A percentile compares a stretch with the other conserved stretches of the same genome.
phyloP scores from a whole-genome alignment of 106 monocot species.

The Dactylorhiza incarnata region DNA sequence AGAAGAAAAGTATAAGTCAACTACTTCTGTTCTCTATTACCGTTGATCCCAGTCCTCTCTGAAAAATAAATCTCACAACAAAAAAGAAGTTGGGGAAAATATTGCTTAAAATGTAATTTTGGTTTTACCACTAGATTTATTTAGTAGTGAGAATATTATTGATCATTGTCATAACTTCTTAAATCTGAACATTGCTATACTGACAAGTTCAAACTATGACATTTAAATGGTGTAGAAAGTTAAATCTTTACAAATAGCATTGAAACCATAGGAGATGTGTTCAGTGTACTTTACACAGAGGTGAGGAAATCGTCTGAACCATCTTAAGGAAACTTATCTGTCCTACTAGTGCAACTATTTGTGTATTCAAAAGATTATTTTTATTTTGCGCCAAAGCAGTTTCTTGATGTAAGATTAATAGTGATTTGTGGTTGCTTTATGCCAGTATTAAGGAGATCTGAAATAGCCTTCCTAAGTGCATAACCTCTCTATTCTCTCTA shows the following conservation, averaged over 20 bases:
- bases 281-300: not conserved
- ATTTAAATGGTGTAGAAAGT: too few species aligned
- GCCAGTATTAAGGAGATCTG: not conserved
- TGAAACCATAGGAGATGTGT: not conserved
- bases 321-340: not conserved
- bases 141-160: not conserved
- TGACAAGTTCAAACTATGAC: not conserved
- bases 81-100: not conserved
- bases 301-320: not conserved
- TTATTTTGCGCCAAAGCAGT: not conserved
- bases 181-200: not conserved
- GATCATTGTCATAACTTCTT: not conserved
- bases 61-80: not conserved
- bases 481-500: not conserved
- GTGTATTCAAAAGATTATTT: not conserved
- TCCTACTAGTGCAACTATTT: not conserved
- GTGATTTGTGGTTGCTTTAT: not conserved
- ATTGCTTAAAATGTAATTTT: not conserved
- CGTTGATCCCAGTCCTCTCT: not conserved
- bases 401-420: not conserved
- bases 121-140: not conserved
- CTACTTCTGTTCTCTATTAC: not conserved
- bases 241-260: not conserved
- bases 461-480: not conserved
- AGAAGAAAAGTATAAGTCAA: not conserved